These are phyloP conservation scores for Paramecium biaurelia DNA, from an alignment of 73 alveolate species.

Conservation along the genomic window DNA sequence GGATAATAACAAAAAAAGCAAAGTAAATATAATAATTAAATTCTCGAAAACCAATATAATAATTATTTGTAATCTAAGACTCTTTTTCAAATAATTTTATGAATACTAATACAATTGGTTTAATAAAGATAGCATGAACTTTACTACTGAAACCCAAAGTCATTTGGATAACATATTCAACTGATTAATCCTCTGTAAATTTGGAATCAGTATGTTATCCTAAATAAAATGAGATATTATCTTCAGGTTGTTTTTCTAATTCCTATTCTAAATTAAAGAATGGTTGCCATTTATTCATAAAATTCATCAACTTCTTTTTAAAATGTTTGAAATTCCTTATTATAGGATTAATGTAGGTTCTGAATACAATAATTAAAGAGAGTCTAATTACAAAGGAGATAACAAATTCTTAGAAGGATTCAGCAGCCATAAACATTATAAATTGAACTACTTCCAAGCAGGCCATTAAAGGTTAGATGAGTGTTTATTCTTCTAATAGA, in stretches of 20 bases:
- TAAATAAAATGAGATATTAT: constrained; percentile 30
- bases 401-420: background rate
- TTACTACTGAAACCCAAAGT: constrained; percentile 23
- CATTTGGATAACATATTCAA: constrained; percentile 37
- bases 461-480: constrained; percentile 30
- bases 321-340: background rate
- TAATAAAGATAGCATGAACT: background rate
- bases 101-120: constrained; percentile 22
- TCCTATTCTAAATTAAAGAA: background rate
- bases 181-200: constrained; percentile 16
- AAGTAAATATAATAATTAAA: constrained; percentile 37
- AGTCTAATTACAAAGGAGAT: background rate
- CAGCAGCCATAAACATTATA: constrained; percentile 46
- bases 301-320: background rate
- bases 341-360: background rate
- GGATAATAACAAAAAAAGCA: background rate
- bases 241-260: background rate
- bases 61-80: background rate
- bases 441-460: constrained; percentile 10
- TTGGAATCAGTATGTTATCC: constrained; percentile 31
- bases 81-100: constrained; percentile 19
- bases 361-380: background rate
- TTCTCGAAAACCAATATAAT: background rate
- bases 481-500: constrained; percentile 17
- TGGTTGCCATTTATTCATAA: background rate